Base-by-base conservation (phyloP, 305 asterid genomes). In the Fraxinus paxiana region DNA sequence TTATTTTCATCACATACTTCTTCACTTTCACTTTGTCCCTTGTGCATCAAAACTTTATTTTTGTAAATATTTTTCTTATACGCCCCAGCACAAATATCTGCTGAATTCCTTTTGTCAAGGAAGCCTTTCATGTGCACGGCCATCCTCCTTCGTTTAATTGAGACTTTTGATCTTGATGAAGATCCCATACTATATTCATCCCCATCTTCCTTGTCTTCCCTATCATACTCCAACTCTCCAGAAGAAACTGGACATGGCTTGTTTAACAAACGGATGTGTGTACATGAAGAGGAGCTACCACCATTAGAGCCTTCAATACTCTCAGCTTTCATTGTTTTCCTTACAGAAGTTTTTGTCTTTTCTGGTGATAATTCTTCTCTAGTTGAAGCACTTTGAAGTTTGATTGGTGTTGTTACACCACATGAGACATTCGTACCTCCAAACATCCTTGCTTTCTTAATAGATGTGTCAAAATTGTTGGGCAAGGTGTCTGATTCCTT, bases 1-100 rank as follows among this genome's bases (percentile, higher is more conserved):
- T 80, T 85, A 79, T 51, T 56, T 77, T 79, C 88, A 69, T 34
- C 84, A 88, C 90, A 80, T 79, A 89, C 92, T 69, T 86, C 89
- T 8, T 90, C 90, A 10, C 84, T 83, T 24, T 78, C 90, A 77
- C 77, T 81, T 63, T 88, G 86, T 82, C 70, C 34, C 38, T 70
- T 83, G 77, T 54, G 76, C 87, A 73, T 73, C 78, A 63, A 77
- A 59, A 41, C 63, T 81, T 83, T 82, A 76, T 73, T 75, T 63
- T 54, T 70, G 13, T 22, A 31, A 9, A 72, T 63, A 78, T 35
- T 87, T 73, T 83, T 87, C 86, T 84, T 84, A 67, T 37, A 75
- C 37, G 83, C 75, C 65, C 28, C 82, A 77, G 73, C 80, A 54
- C 84, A 30, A 78, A 76, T 82, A 35, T 84, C 76, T 48, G 79